Evolutionary conservation across 345 rosid species (phyloP).

Genomic region (Geranium rotundifolium): DNA sequence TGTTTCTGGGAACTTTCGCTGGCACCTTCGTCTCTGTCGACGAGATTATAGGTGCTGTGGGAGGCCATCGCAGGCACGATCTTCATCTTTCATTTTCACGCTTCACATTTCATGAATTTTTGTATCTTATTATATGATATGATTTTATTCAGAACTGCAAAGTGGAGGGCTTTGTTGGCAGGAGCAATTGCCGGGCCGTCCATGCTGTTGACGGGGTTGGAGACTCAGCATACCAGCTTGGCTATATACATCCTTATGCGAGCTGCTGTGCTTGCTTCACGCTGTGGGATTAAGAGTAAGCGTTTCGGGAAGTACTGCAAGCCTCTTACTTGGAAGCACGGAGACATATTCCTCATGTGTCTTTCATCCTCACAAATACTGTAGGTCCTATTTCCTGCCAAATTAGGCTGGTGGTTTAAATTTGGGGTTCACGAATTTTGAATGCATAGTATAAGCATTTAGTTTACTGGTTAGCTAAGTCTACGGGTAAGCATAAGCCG

Average conservation of each 20-base stretch:
- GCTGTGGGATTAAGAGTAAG: slow-evolving; percentile 88
- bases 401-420: not conserved
- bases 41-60: slow-evolving; percentile 57
- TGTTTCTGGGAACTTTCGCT: slow-evolving; percentile 85
- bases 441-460: not conserved
- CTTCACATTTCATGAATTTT: not conserved
- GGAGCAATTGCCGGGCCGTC: slow-evolving; percentile 93
- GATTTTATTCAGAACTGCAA: slow-evolving; percentile 64
- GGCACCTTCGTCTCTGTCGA: slow-evolving; percentile 82
- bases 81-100: slow-evolving; percentile 3
- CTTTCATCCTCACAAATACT: slow-evolving; percentile 88
- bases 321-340: slow-evolving; percentile 98
- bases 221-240: slow-evolving; percentile 72
- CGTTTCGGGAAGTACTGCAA: slow-evolving; percentile 66
- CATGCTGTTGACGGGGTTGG: slow-evolving; percentile 78
- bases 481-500: not conserved
- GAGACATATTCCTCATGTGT: slow-evolving; percentile 90
- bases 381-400: slow-evolving; percentile 30
- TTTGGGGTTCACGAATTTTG: not conserved
- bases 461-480: not conserved
- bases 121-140: not conserved
- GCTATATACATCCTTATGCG: slow-evolving; percentile 90
- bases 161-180: slow-evolving; percentile 85
- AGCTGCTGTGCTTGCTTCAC: slow-evolving; percentile 82
- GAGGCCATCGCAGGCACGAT: slow-evolving; percentile 63